Evolutionary conservation across 495 filamentous ascomycete species (phyloP), one percentile per base, ranked within the genome.

Genomic region (Articulospora tetracladia): DNA sequence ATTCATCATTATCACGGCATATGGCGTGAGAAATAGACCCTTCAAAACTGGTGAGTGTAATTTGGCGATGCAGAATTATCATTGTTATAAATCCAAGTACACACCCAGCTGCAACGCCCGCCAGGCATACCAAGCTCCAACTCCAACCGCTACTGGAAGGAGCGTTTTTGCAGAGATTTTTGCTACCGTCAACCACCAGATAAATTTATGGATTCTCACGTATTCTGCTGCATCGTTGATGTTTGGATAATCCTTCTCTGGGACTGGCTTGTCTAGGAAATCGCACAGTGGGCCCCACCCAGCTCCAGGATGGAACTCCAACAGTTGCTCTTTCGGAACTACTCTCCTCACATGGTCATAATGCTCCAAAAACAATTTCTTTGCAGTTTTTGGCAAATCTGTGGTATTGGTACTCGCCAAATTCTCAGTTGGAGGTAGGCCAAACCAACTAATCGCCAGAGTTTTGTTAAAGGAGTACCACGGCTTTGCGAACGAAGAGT

Each of bases 261-360:
- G 50, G 8, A 8, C 10, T 25, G 64, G 61, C 32, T 68, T 64
- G 7, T 65, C 72, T n/a, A 77, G 47, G 41, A 76, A 76, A 26
- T 59, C 24, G 47, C 77, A 80, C 46, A 80, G 69, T 22, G 75
- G 74, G 49, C 68, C 75, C 76, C 76, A 79, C 17, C 76, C 77
- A 52, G 75, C 70, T 51, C 73, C 65, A 25, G 77, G 68, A 13
- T 68, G 63, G 61, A 71, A 79, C 53, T 75, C 74, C 39, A 79
- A 60, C 32, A 76, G 52, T 17, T 65, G 58, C 12, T 73, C 70
- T 28, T 54, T 54, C 0, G 71, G 68, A 12, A 75, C 71, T 3
- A 72, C 28, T 23, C 63, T 41, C 13, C 68, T 41, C 1, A 73
- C 53, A 19, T 49, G 24, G 3, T 61, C 64, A 55, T 69, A 65